A percentile compares a stretch with the other conserved stretches of the same genome.
Conservation (phyloP, 2,329 filamentous ascomycete species). For the Cladobotryum mycophilum region DNA sequence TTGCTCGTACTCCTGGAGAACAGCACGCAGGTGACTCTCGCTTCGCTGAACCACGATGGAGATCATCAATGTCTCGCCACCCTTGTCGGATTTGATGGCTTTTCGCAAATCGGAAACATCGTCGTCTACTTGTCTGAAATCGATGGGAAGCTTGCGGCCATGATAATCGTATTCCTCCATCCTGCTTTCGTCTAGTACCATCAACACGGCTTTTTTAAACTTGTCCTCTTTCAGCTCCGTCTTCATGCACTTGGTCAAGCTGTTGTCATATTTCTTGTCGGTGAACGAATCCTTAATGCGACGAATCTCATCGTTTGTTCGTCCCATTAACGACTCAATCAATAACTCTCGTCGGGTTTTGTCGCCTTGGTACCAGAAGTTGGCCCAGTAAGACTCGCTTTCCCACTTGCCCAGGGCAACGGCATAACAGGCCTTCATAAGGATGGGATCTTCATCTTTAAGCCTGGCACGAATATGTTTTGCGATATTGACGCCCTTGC, state of each 20-base stretch:
- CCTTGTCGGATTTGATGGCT: slow-evolving; percentile 65
- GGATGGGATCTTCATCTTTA: slow-evolving; percentile 65
- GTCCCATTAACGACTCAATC: slow-evolving; percentile 88
- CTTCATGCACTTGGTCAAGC: slow-evolving; percentile 77
- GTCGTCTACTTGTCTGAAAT: slow-evolving; percentile 55
- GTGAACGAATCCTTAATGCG: slow-evolving; percentile 82
- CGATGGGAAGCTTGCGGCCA: slow-evolving; percentile 51
- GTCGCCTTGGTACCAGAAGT: slow-evolving; percentile 92
- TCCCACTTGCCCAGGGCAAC: slow-evolving; percentile 88
- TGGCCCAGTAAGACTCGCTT: slow-evolving; percentile 94
- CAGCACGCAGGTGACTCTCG: slow-evolving; percentile 74
- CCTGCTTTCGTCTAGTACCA: slow-evolving; percentile 73
- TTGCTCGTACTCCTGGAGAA: slow-evolving; percentile 69
- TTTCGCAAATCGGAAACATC: slow-evolving; percentile 68
- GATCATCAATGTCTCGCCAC: slow-evolving; percentile 84
- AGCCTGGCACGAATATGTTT: slow-evolving; percentile 75
- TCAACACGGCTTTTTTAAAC: slow-evolving; percentile 81
- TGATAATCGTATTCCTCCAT: slow-evolving; percentile 73
- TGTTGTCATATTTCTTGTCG: slow-evolving; percentile 87
- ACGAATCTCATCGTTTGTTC: slow-evolving; percentile 78
- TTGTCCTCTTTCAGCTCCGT: slow-evolving; percentile 93
- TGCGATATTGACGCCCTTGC: slow-evolving; percentile 75
- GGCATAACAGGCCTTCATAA: slow-evolving; percentile 89
- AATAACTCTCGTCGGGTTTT: slow-evolving; percentile 79
- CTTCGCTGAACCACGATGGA: slow-evolving; percentile 74